Conservation (phyloP, 139 green algal species). For the Limnomonas spitsbergensis region DNA sequence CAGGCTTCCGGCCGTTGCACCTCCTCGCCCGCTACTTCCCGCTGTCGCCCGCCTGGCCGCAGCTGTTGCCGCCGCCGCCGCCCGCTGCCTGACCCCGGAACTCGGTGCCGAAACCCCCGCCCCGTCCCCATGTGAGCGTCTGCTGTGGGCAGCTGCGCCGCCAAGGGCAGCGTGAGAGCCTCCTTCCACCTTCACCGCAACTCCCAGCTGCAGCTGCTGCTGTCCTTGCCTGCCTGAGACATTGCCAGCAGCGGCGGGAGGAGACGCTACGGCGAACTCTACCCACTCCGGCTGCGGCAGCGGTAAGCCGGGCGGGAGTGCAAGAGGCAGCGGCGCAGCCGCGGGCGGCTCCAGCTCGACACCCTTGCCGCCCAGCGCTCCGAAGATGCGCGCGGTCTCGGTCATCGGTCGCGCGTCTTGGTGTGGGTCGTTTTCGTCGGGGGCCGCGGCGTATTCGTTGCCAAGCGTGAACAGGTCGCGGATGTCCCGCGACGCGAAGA, state of each 20-base stretch:
- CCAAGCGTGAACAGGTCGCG: slow-evolving; percentile 90
- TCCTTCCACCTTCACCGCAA: too few relatives aligned
- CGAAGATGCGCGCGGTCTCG: slow-evolving; percentile 82
- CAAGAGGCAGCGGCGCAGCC: background rate
- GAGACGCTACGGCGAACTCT: background rate
- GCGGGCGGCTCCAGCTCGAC: slow-evolving; percentile 1
- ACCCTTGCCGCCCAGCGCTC: slow-evolving; percentile 32
- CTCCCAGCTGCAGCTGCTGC: background rate
- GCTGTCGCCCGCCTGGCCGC: too few relatives aligned
- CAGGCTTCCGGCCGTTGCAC: background rate
- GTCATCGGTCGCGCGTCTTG: slow-evolving; percentile 8
- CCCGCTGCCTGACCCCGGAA: background rate
- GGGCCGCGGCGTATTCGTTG: slow-evolving; percentile 52
- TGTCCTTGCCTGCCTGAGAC: background rate
- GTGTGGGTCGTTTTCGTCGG: background rate
- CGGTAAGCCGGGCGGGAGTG: background rate
- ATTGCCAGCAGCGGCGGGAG: background rate
- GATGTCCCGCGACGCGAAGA: slow-evolving; percentile 90
- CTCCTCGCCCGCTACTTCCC: too few relatives aligned
- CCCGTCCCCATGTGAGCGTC: background rate
- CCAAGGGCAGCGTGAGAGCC: background rate
- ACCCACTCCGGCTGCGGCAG: slow-evolving; percentile 4
- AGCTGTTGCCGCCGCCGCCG: background rate
- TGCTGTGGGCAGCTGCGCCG: background rate
- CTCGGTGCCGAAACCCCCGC: background rate